phyloP scores from a whole-genome alignment of 129 eudicot species.

The Gnaphalium uliginosum region DNA sequence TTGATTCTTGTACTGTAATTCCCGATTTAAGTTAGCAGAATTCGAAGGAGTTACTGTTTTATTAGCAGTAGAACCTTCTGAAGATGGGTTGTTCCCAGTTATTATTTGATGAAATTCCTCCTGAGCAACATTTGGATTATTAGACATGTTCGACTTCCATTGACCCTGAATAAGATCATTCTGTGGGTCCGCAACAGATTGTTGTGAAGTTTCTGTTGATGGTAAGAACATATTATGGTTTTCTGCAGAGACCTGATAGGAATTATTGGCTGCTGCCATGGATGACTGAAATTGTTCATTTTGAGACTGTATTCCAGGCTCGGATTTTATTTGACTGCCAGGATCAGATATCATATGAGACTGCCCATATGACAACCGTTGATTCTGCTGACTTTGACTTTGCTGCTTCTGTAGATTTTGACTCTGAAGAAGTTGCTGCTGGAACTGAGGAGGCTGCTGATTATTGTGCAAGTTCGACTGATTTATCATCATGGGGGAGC shows the following conservation, averaged over 20 bases:
- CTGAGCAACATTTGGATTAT: constrained; percentile 45
- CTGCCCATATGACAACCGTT: constrained; percentile 36
- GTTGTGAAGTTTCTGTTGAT: constrained; percentile 21
- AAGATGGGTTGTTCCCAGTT: constrained; percentile 51
- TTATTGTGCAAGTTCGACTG: constrained; percentile 42
- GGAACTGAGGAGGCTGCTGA: constrained; percentile 47
- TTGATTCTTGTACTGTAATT: constrained; percentile 54
- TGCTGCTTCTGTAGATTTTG: constrained; percentile 37
- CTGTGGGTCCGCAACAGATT: constrained; percentile 44
- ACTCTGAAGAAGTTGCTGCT: constrained; percentile 57
- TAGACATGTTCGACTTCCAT: constrained; percentile 52
- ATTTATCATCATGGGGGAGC: constrained; percentile 45
- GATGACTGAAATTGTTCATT: constrained; percentile 52
- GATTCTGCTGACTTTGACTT: constrained; percentile 49
- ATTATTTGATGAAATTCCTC: constrained; percentile 61
- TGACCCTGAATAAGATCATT: constrained; percentile 56
- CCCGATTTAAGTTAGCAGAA: constrained; percentile 40
- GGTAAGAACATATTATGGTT: constrained; percentile 15
- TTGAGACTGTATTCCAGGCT: constrained; percentile 50
- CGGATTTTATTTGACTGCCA: constrained; percentile 43
- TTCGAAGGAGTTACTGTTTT: constrained; percentile 44
- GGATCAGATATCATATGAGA: constrained; percentile 49
- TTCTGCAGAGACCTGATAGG: constrained; percentile 40
- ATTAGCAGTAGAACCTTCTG: constrained; percentile 49
- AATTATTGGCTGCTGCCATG: constrained; percentile 43